Evolutionary conservation across 495 filamentous ascomycete genomes (phyloP), one percentile per base, ranked within the genome.

Genomic region (Pseudoneurospora amorphoporcata): DNA sequence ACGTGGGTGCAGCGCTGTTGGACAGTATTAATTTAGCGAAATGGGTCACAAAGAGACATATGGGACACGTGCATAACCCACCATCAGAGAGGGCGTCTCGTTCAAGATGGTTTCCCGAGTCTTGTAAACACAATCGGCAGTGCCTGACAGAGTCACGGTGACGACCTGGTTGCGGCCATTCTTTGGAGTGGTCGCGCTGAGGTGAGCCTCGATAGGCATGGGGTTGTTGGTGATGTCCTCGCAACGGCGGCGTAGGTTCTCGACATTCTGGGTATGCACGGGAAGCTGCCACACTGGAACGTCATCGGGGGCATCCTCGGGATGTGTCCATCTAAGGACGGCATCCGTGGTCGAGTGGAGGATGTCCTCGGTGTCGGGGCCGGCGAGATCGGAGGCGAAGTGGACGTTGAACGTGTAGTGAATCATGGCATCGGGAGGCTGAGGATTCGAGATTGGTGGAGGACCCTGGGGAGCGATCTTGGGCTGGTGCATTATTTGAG

Each of bases 391-490:
- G 68, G 93, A 96, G 72, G 92, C 89, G 83, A 99, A 97, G 40
- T 95, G 95, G 9, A 98, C 91, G 79, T 97, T 97, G 88, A 98
- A 98, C 76, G 92, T 92, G 81, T 87, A 87, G 78, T 86, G 83
- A 77, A 94, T 91, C 72, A 88, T 87, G 39, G 90, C 83, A 76
- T 94, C 90, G 83, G 72, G 83, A 68, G 86, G 83, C 42, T 89
- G 88, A 41, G 90, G 87, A 68, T 89, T 87, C 71, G 89, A 87
- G 81, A 90, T 86, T 29, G 90, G 87, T 39, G 90, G 87, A 73
- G 88, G 85, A 70, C 86, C 88, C 80, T 90, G 89, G 73, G 85
- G 75, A 73, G 80, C 73, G 87, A 88, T 79, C 89, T 93, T 87
- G 88, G 92, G 82, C 85, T 89, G 83, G 82, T 88, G 87, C 70